Evolutionary conservation across 2,329 filamentous ascomycete genomes (phyloP).

Genomic region (Talaromyces albobiverticillius): DNA sequence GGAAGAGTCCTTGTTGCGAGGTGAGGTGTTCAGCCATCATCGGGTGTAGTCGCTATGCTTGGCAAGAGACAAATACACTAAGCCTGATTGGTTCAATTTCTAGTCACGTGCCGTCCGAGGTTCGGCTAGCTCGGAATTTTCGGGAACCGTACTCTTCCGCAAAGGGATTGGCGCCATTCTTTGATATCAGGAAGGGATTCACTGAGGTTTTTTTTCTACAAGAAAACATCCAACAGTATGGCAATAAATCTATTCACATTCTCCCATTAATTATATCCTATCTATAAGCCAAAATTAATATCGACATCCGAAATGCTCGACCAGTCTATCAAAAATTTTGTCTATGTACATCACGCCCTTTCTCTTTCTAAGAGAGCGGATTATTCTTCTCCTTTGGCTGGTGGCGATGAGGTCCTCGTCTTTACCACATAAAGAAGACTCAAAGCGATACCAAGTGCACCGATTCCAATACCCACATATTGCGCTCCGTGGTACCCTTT

Average conservation of each 20-base stretch:
- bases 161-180: not conserved
- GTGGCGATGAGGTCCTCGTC: not conserved
- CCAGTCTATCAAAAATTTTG: no score
- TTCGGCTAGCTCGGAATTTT: not conserved
- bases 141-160: not conserved
- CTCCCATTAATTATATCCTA: no score
- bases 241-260: no score
- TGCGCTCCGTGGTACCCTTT: conserved; percentile 38
- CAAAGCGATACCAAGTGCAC: conserved; percentile 22
- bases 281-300: no score
- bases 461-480: conserved; percentile 39
- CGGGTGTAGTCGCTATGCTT: conserved; percentile 9
- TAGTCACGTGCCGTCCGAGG: not conserved
- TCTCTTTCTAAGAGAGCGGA: no score
- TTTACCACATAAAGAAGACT: conserved; percentile 16
- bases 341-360: no score
- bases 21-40: not conserved
- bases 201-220: no score
- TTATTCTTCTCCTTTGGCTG: not conserved
- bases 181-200: no score
- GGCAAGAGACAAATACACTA: not conserved
- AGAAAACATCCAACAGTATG: no score
- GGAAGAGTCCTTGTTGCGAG: not conserved
- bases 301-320: no score
- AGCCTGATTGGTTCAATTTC: not conserved